phyloP scores from a whole-genome alignment of 2,329 filamentous ascomycete genomes.

The Fusarium musae region DNA sequence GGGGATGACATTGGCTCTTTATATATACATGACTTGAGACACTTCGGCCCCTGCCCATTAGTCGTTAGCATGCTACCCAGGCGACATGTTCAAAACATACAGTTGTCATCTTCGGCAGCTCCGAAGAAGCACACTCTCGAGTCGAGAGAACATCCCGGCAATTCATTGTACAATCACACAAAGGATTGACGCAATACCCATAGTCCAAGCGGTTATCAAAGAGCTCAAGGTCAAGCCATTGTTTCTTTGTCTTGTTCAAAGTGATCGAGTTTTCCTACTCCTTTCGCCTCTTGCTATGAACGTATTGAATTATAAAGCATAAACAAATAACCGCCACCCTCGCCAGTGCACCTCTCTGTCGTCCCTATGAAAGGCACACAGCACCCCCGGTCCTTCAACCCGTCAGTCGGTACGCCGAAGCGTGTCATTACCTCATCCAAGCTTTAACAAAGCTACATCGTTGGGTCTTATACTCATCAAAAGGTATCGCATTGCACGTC shows the following conservation, averaged over 20 bases:
- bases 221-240: slow-evolving; percentile 14
- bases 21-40: background rate
- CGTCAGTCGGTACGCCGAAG: slow-evolving; percentile 34
- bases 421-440: slow-evolving; percentile 36
- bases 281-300: slow-evolving; percentile 51
- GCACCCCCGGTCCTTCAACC: slow-evolving; percentile 31
- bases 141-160: background rate
- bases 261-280: slow-evolving; percentile 47
- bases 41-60: background rate
- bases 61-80: background rate
- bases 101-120: background rate
- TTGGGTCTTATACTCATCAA: slow-evolving; percentile 43
- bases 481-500: slow-evolving; percentile 45
- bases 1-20: background rate
- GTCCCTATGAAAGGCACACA: slow-evolving; percentile 1
- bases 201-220: background rate
- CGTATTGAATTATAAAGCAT: slow-evolving; percentile 44
- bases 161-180: background rate
- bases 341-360: slow-evolving; percentile 28
- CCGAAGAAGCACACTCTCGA: background rate
- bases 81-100: background rate
- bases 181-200: background rate
- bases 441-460: slow-evolving; percentile 30
- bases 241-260: slow-evolving; percentile 41
- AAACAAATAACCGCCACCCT: slow-evolving; percentile 39